A percentile compares a stretch with the other conserved stretches of the same genome.
Evolutionary conservation across 768 basidiomycete species (phyloP).

Genomic region (Paxillus rubicundulus): DNA sequence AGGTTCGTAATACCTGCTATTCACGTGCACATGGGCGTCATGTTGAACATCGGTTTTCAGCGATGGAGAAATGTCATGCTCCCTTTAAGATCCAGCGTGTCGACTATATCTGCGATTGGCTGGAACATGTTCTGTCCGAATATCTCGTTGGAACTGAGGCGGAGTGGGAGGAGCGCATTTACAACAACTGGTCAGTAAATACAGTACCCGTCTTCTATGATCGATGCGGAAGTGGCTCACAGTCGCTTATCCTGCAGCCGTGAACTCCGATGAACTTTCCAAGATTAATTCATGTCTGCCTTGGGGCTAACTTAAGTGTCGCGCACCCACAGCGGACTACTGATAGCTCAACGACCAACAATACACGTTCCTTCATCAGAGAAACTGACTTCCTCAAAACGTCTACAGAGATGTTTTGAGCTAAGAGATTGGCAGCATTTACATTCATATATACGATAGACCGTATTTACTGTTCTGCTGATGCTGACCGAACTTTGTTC

Average conservation of each 20-base stretch:
- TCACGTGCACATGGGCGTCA: not conserved
- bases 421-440: too few relatives aligned
- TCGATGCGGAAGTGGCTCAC: not conserved
- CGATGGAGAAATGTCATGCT: constrained; percentile 46
- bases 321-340: not conserved
- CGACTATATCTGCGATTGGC: constrained; percentile 39
- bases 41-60: constrained; percentile 24
- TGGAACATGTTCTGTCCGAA: constrained; percentile 30
- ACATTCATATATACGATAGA: too few relatives aligned
- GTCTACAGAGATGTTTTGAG: too few relatives aligned
- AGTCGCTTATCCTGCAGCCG: constrained; percentile 6
- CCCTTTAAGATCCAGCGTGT: constrained; percentile 39
- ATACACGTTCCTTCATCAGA: not conserved
- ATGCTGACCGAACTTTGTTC: not conserved
- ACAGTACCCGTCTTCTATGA: constrained; percentile 1
- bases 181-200: constrained; percentile 26
- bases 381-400: too few relatives aligned
- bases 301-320: too few relatives aligned
- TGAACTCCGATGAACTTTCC: not conserved
- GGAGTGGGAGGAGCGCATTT: constrained; percentile 27
- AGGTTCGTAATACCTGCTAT: constrained; percentile 26
- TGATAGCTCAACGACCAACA: not conserved
- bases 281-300: not conserved
- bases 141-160: constrained; percentile 27
- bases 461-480: too few relatives aligned